phyloP scores from a whole-genome alignment of 495 filamentous ascomycete genomes.

The Hypoxylon fuscum region DNA sequence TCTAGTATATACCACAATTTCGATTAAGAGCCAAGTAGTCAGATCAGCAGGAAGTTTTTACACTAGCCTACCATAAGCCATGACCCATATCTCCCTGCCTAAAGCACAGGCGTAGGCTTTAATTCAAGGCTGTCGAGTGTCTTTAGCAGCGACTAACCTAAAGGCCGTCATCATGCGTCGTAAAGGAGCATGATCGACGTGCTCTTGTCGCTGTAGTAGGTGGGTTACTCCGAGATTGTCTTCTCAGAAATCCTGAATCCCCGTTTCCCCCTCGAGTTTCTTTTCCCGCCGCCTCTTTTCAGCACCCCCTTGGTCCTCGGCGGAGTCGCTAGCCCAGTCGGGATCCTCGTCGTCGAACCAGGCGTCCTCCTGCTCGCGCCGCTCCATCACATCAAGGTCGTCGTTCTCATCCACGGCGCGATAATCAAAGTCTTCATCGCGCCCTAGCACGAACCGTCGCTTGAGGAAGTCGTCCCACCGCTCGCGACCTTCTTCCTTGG shows the following conservation, averaged over 20 bases:
- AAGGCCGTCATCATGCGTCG: too few species aligned
- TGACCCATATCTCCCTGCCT: too few species aligned
- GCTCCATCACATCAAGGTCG: conserved; percentile 72
- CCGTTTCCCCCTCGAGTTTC: conserved; percentile 73
- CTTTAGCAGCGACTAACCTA: too few species aligned
- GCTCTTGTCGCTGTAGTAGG: too few species aligned
- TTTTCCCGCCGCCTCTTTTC: conserved; percentile 45
- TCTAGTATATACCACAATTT: too few species aligned
- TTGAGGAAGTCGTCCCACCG: conserved; percentile 75
- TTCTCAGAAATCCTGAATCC: conserved; percentile 79
- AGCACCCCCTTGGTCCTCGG: conserved; percentile 65
- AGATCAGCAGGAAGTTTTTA: too few species aligned
- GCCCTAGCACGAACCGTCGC: conserved; percentile 73
- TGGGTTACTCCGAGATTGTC: too few species aligned
- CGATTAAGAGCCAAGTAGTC: too few species aligned
- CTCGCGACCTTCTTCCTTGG: conserved; percentile 70
- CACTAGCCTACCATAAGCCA: too few species aligned
- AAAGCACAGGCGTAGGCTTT: too few species aligned
- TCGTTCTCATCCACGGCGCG: conserved; percentile 71
- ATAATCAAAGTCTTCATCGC: conserved; percentile 82
- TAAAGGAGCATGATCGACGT: too few species aligned
- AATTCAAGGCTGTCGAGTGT: too few species aligned
- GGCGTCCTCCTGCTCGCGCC: conserved; percentile 66
- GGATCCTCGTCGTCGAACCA: conserved; percentile 84
- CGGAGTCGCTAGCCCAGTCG: conserved; percentile 66